Base-by-base conservation (phyloP, 345 rosid genomes). In the Theobroma cacao region DNA sequence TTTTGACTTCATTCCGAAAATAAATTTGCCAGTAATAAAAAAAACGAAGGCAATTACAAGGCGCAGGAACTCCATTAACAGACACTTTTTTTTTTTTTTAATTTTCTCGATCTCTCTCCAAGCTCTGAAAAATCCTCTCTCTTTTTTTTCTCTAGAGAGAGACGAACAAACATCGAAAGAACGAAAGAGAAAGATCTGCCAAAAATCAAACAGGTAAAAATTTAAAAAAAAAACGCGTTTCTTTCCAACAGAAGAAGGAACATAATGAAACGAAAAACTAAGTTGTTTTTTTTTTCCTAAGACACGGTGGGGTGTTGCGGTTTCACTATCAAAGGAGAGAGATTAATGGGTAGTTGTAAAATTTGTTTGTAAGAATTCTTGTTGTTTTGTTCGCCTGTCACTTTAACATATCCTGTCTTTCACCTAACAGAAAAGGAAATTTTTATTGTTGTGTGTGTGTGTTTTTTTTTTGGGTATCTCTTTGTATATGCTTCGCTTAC, bases 331-430 rank as follows among this genome's bases (percentile, higher is more conserved):
- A 7, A 76, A 56, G 48, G 73, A 76, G 82, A 41, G 61, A 41
- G 56, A 60, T 60, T 77, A 11, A 43, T 20, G 64, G 72, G 63
- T 26, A 72, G 72, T 78, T 63, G 77, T 74, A n/a, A 55, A 78
- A 67, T 59, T 48, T 56, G 13, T 38, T 55, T 73, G 33, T 34
- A 73, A 61, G 78, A 61, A 41, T 61, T 75, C 59, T 55, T 52
- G 10, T 76, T 79, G n/a, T 20, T 78, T n/a, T 86, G 89, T 81
- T 91, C 84, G 75, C 87, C 77, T 82, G 87, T 91, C 93, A 82
- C 84, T 86, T 83, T 28, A 73, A 30, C 82, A 74, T 61, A 82
- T 50, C 52, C 80, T 72, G 73, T 80, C 75, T 56, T 83, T 82
- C 86, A 87, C 88, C 91, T 81, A 85, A 88, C 87, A 3, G 78